phyloP scores from a whole-genome alignment of 2,329 filamentous ascomycete genomes.

The Xylariales sp. region DNA sequence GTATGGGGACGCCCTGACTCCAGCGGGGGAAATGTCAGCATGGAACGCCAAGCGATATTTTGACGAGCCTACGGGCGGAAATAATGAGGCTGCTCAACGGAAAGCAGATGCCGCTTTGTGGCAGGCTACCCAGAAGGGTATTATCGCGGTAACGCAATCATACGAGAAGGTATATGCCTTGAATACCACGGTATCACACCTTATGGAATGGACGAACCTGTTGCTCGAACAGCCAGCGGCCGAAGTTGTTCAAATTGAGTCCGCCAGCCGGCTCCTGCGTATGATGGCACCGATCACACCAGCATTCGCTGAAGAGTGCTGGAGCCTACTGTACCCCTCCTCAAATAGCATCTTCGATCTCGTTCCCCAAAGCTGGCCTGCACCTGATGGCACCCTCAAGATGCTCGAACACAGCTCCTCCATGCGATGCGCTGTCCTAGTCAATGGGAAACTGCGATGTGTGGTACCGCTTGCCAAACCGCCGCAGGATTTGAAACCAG shows the following conservation, averaged over 20 bases:
- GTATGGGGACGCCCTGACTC: conserved; percentile 21
- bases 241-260: conserved; percentile 40
- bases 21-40: conserved; percentile 3
- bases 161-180: conserved; percentile 69
- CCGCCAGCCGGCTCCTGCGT: conserved; percentile 55
- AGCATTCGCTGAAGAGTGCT: conserved; percentile 77
- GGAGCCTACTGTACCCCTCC: conserved; percentile 51
- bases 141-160: conserved; percentile 61
- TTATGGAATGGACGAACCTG: conserved; percentile 76
- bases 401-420: conserved; percentile 46
- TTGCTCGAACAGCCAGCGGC: conserved; percentile 45
- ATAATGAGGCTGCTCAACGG: conserved; percentile 30
- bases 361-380: conserved; percentile 53
- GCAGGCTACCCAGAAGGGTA: conserved; percentile 62
- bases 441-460: conserved; percentile 75
- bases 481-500: conserved; percentile 33
- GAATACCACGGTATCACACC: conserved; percentile 78
- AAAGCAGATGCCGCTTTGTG: conserved; percentile 51
- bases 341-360: conserved; percentile 35
- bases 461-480: conserved; percentile 59
- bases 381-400: conserved; percentile 43
- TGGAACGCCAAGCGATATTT: conserved; percentile 33
- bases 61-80: conserved; percentile 23
- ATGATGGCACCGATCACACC: conserved; percentile 78
- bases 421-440: conserved; percentile 64